phyloP scores from a whole-genome alignment of 176 grass and related monocot genomes.

The Oryza brachyantha region DNA sequence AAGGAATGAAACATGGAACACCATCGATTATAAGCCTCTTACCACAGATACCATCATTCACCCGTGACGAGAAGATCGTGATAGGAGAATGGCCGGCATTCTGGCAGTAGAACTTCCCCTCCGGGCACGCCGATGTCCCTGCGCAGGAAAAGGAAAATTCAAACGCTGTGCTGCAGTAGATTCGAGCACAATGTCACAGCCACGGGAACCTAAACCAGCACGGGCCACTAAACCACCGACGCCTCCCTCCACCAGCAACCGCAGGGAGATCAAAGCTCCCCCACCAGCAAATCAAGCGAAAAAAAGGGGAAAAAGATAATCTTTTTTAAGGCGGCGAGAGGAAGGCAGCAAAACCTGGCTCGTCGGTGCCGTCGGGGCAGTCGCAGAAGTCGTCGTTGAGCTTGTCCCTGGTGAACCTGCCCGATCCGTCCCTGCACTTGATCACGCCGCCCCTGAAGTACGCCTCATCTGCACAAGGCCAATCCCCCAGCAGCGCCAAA shows the following conservation, averaged over 20 bases:
- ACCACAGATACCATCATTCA: conserved; percentile 96
- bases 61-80: conserved; percentile 78
- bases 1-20: not conserved
- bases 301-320: not conserved
- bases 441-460: conserved; percentile 77
- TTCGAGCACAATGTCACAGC: not conserved
- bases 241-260: not conserved
- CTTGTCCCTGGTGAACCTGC: conserved; percentile 69
- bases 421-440: conserved; percentile 91
- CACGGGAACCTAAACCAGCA: not conserved
- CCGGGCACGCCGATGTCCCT: conserved; percentile 94
- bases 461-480: conserved; percentile 63
- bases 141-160: conserved; percentile 23
- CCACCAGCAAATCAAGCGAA: not conserved
- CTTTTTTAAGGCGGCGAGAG: not conserved
- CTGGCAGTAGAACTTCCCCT: conserved; percentile 94
- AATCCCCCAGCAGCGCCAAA: conserved; percentile 15
- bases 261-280: conserved; percentile 1
- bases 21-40: conserved; percentile 26
- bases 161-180: not conserved
- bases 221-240: not conserved
- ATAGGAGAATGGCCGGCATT: conserved; percentile 74
- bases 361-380: conserved; percentile 92
- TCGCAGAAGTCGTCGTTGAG: conserved; percentile 99
- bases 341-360: conserved; percentile 64